Percentiles rank a stretch among this genome's conserved stretches.
Evolutionary conservation across 2,329 filamentous ascomycete genomes (phyloP).

Genomic region (Cyclaneusma minus): DNA sequence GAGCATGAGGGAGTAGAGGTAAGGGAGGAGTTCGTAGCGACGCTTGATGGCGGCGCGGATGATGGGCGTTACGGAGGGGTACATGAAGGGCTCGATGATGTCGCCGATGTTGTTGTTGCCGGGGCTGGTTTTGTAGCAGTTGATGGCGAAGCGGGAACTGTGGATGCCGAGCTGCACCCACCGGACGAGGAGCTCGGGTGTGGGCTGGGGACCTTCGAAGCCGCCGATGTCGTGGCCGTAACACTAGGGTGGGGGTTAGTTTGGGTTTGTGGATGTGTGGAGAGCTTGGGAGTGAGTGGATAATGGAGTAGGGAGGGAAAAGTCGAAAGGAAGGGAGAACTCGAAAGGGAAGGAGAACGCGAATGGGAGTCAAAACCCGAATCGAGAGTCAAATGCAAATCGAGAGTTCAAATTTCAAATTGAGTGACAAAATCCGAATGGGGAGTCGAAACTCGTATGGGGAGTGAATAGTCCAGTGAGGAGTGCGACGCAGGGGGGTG

Average conservation of each 20-base stretch:
- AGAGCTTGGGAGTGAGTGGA: no score
- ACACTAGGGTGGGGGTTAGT: constrained; percentile 30
- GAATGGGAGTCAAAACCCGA: no score
- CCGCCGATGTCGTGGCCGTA: constrained; percentile 64
- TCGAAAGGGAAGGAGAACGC: no score
- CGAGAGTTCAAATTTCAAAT: no score
- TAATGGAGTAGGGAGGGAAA: no score
- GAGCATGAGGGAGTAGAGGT: constrained; percentile 51
- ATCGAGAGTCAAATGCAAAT: no score
- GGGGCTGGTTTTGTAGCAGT: constrained; percentile 60
- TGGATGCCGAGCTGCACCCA: constrained; percentile 61
- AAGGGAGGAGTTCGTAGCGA: constrained; percentile 57
- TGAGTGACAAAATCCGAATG: no score
- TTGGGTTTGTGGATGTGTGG: no score
- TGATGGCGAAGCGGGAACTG: constrained; percentile 58
- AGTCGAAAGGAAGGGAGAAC: no score
- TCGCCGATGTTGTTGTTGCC: constrained; percentile 52
- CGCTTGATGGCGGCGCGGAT: constrained; percentile 52
- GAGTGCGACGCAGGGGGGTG: no score
- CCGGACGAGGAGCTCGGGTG: constrained; percentile 52
- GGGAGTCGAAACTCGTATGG: neutral
- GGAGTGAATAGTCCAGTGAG: no score
- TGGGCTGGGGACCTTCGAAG: constrained; percentile 59
- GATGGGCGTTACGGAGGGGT: constrained; percentile 46
- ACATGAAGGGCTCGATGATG: constrained; percentile 69